These are phyloP conservation scores for Termitomyces sp. DNA, from an alignment of 768 basidiomycete genomes.

Conservation along the genomic window DNA sequence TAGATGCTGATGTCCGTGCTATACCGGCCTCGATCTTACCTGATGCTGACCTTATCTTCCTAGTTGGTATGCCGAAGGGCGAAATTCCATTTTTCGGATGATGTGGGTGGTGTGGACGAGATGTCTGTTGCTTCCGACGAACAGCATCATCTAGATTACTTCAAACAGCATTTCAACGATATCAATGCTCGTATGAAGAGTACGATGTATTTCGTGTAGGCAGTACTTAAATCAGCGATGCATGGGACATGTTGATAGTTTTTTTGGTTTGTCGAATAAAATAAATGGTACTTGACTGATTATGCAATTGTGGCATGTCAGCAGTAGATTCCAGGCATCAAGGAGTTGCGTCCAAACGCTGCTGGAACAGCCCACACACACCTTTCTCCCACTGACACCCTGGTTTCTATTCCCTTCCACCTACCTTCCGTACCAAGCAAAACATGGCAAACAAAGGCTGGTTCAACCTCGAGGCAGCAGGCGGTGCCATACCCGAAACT, in stretches of 20 bases:
- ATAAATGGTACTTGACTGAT: background rate
- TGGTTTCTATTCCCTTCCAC: background rate
- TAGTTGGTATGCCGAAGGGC: slow-evolving; percentile 54
- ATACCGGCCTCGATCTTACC: background rate
- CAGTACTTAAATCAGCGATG: background rate
- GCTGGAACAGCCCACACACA: slow-evolving; percentile 26
- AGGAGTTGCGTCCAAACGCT: slow-evolving; percentile 16
- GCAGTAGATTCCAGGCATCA: background rate
- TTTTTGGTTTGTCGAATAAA: background rate
- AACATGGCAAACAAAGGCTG: slow-evolving; percentile 68
- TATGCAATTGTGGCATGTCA: slow-evolving; percentile 9
- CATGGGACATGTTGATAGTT: background rate
- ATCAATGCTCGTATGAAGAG: slow-evolving; percentile 23
- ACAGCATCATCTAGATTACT: slow-evolving; percentile 21
- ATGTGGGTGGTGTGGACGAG: slow-evolving; percentile 28
- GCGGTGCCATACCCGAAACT: slow-evolving; percentile 61
- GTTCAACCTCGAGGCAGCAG: slow-evolving; percentile 78
- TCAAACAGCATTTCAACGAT: slow-evolving; percentile 25
- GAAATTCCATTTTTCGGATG: slow-evolving; percentile 42
- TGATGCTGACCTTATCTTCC: background rate
- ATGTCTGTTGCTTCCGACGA: slow-evolving; percentile 30
- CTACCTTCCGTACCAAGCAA: background rate
- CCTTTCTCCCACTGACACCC: background rate
- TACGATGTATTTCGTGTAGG: slow-evolving; percentile 29
- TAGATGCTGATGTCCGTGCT: slow-evolving; percentile 52